Evolutionary conservation across 495 filamentous ascomycete species (phyloP), one percentile per base, ranked within the genome.

Genomic region (Xanthoparmelia taractica): DNA sequence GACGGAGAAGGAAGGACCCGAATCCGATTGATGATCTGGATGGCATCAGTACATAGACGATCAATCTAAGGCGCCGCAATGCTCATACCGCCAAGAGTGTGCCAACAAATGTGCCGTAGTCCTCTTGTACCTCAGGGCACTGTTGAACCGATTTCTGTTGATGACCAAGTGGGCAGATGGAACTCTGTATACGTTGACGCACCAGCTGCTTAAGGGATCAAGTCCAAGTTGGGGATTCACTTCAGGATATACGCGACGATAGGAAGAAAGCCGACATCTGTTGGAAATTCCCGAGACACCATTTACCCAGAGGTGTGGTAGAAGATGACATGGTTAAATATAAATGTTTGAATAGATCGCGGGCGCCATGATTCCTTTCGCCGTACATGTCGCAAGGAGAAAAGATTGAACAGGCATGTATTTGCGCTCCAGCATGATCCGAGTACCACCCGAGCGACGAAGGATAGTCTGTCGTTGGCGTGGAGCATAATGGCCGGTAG

Each of bases 341-440:
- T 36, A 20, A 37, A 25, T 27, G 17, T 54, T 56, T 47, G 52
- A 63, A 29, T n/a, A 63, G 20, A 55, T 63, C 61, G 52, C 54
- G 61, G n/a, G 61, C 61, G 61, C 54, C 55, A 57, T 63, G 38
- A 54, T 36, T 38, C 41, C 58, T 63, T 63, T 63, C 61, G 55
- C 61, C 55, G 61, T 33, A 25, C 59, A 66, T 63, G 64, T 60
- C 64, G 65, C 55, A 61, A 61, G 58, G 58, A 25, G 47, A 50
- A 63, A 55, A 55, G 41, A 63, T 31, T 31, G 47, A 56, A 38
- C 61, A 55, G 59, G 64, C 58, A 63, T 59, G 64, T 68, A 68
- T 43, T 66, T 59, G 66, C 66, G 69, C 69, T 67, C 55, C 58
- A 62, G 48, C 57, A 60, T 61, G 54, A 66, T 66, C 66, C 64